phyloP scores from a whole-genome alignment of 306 rosid species.

The Lathyrus tuberosus region DNA sequence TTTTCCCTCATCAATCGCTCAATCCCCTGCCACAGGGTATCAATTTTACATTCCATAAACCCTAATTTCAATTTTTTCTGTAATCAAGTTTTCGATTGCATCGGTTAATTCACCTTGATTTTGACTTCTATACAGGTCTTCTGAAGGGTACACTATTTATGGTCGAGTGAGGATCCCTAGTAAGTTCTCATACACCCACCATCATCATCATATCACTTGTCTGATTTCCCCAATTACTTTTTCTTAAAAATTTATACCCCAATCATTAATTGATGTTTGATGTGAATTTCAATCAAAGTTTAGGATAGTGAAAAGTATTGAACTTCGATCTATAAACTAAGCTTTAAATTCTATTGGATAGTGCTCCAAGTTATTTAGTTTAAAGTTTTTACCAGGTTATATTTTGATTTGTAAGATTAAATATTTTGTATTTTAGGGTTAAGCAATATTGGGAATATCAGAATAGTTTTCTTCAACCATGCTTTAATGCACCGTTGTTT shows the following conservation, averaged over 20 bases:
- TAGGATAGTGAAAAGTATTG: neutral
- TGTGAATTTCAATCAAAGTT: neutral
- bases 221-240: conserved; percentile 12
- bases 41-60: conserved; percentile 36
- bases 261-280: conserved; percentile 10
- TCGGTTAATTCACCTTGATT: conserved; percentile 16
- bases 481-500: conserved; percentile 14
- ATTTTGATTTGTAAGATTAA: neutral
- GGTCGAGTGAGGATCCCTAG: conserved; percentile 91
- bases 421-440: too few relatives aligned
- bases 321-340: conserved; percentile 20
- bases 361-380: conserved; percentile 13
- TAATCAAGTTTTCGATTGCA: conserved; percentile 5
- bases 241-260: conserved; percentile 1
- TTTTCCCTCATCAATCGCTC: conserved; percentile 58
- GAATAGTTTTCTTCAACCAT: neutral
- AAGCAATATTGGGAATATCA: too few relatives aligned
- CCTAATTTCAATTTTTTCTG: conserved; percentile 22
- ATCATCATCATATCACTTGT: neutral
- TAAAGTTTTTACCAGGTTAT: neutral
- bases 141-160: conserved; percentile 77
- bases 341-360: neutral
- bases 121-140: conserved; percentile 47
- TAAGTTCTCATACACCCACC: conserved; percentile 41
- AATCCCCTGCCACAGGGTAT: conserved; percentile 67